These are phyloP conservation scores for Fonsecaea erecta DNA, from an alignment of 2,329 filamentous ascomycete species.

Conservation along the genomic window DNA sequence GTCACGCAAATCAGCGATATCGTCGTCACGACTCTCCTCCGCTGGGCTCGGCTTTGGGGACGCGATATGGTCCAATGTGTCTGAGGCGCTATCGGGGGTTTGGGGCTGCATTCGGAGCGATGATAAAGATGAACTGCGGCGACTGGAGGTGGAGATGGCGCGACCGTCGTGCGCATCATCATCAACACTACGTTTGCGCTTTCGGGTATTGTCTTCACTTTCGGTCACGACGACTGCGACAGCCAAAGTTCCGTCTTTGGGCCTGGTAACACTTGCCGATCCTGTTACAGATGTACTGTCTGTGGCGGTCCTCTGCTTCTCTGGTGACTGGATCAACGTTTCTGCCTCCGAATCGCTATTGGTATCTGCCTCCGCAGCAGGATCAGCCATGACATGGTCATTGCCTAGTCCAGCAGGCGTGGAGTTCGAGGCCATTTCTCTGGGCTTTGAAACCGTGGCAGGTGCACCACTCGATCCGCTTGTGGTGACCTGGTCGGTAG, in stretches of 20 bases:
- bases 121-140: slow-evolving; percentile 38
- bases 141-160: slow-evolving; percentile 33
- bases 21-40: slow-evolving; percentile 8
- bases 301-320: slow-evolving; percentile 50
- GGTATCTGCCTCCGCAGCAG: slow-evolving; percentile 33
- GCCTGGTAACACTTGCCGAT: slow-evolving; percentile 12
- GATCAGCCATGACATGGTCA: slow-evolving; percentile 40
- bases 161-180: slow-evolving; percentile 25
- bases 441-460: slow-evolving; percentile 7
- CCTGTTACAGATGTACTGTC: slow-evolving; percentile 29
- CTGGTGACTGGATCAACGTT: slow-evolving; percentile 55
- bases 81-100: slow-evolving; percentile 36
- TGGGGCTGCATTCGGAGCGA: slow-evolving; percentile 32
- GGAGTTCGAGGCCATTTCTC: slow-evolving; percentile 17
- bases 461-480: slow-evolving; percentile 4
- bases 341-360: slow-evolving; percentile 55
- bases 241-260: slow-evolving; percentile 21
- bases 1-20: slow-evolving; percentile 25
- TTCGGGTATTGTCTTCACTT: slow-evolving; percentile 33
- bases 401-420: background rate
- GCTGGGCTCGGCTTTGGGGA: slow-evolving; percentile 11
- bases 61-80: slow-evolving; percentile 30
- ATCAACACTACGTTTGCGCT: slow-evolving; percentile 37
- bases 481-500: slow-evolving; percentile 13
- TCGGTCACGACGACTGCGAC: slow-evolving; percentile 28